phyloP scores from a whole-genome alignment of 2,329 filamentous ascomycete genomes.

The Claviceps spartinae region DNA sequence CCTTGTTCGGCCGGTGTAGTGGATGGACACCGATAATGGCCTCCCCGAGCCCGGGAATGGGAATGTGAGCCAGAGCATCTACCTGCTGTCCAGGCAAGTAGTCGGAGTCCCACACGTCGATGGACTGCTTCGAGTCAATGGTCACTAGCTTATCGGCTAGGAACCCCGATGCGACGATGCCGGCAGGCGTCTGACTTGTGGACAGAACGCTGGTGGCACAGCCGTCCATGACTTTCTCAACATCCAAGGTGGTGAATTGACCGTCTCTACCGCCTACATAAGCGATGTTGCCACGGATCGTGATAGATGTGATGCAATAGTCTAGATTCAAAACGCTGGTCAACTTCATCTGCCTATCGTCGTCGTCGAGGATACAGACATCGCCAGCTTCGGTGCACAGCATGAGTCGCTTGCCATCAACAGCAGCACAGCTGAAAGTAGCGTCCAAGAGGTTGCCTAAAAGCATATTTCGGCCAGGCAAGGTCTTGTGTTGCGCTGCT shows the following conservation, averaged over 20 bases:
- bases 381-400: conserved; percentile 80
- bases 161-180: conserved; percentile 56
- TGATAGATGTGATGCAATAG: conserved; percentile 55
- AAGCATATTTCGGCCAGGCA: conserved; percentile 78
- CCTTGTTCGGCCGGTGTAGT: conserved; percentile 44
- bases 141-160: conserved; percentile 55
- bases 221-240: conserved; percentile 34
- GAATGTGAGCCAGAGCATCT: conserved; percentile 31
- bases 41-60: conserved; percentile 49
- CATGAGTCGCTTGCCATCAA: conserved; percentile 62
- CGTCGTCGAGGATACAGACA: conserved; percentile 77
- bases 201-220: conserved; percentile 25
- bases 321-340: conserved; percentile 50
- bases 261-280: conserved; percentile 59
- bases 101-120: conserved; percentile 49
- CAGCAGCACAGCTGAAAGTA: conserved; percentile 67
- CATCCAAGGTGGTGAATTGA: conserved; percentile 38
- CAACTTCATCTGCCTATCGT: conserved; percentile 56
- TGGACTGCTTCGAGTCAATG: conserved; percentile 61
- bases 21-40: conserved; percentile 60
- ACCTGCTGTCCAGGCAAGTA: conserved; percentile 27
- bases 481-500: conserved; percentile 37
- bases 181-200: conserved; percentile 23
- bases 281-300: conserved; percentile 42
- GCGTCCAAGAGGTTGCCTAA: conserved; percentile 70